Conservation (phyloP, 306 rosid genomes). For the Ormosia emarginata region DNA sequence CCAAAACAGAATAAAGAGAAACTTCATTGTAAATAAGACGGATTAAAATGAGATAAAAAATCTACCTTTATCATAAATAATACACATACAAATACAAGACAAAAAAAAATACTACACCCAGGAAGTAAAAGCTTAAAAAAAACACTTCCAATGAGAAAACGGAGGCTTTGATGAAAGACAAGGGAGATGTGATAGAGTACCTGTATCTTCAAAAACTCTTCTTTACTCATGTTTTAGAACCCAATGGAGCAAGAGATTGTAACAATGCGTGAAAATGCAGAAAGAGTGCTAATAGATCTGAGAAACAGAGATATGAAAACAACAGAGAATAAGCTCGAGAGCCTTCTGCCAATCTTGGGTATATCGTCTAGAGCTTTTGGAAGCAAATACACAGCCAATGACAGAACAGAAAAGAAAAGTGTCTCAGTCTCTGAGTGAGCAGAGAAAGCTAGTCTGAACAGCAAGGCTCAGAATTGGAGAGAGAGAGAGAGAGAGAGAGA, state of each 20-base stretch:
- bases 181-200: conserved; percentile 36
- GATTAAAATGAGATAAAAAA: background rate
- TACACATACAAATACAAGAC: background rate
- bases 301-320: conserved; percentile 26
- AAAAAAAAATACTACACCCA: background rate
- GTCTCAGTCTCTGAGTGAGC: conserved; percentile 42
- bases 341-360: background rate
- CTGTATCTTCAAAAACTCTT: conserved; percentile 90
- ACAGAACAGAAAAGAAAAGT: conserved; percentile 17
- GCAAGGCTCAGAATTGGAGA: conserved; percentile 36
- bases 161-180: background rate
- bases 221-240: conserved; percentile 64
- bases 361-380: conserved; percentile 22
- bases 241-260: conserved; percentile 28
- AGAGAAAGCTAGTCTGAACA: conserved; percentile 32
- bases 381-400: conserved; percentile 30
- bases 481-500: background rate
- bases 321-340: background rate
- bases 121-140: background rate
- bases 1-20: conserved; percentile 32
- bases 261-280: conserved; percentile 8
- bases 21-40: background rate
- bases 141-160: background rate
- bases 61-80: background rate
- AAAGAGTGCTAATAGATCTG: conserved; percentile 41